phyloP scores from a whole-genome alignment of 2,329 filamentous ascomycete species.

The Colletotrichum sojae region DNA sequence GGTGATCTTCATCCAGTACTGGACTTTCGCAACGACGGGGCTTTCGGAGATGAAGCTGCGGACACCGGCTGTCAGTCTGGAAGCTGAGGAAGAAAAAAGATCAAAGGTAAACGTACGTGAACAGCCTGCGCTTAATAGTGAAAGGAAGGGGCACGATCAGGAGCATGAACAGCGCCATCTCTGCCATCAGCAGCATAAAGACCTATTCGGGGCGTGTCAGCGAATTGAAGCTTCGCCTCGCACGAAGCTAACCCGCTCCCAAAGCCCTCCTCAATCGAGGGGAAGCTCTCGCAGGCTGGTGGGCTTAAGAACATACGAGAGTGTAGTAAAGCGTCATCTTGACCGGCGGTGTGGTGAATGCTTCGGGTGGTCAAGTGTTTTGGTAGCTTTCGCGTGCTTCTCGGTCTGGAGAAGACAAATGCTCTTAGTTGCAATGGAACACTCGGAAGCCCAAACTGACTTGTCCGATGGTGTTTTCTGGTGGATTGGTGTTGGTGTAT shows the following conservation, averaged over 20 bases:
- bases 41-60: conserved; percentile 92
- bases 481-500: conserved; percentile 2
- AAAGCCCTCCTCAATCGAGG: conserved; percentile 2
- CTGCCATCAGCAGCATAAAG: conserved; percentile 84
- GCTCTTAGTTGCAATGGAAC: conserved; percentile 6
- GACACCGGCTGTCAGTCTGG: conserved; percentile 17
- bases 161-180: conserved; percentile 86
- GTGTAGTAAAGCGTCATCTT: conserved; percentile 73
- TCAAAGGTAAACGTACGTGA: conserved; percentile 67
- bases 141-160: conserved; percentile 92
- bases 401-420: conserved; percentile 5
- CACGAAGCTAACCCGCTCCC: conserved; percentile 14
- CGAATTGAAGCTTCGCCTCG: neutral
- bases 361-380: conserved; percentile 22
- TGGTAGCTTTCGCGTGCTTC: conserved; percentile 28
- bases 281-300: neutral
- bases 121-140: conserved; percentile 85
- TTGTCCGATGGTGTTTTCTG: conserved; percentile 29
- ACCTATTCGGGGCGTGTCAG: conserved; percentile 67
- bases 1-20: conserved; percentile 98
- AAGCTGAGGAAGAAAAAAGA: neutral
- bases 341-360: conserved; percentile 43
- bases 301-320: conserved; percentile 56
- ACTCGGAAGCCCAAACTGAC: conserved; percentile 40
- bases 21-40: conserved; percentile 86